A percentile compares a stretch with the other conserved stretches of the same genome.
Conservation (phyloP, 83 land plant species). For the Picea engelmannii region DNA sequence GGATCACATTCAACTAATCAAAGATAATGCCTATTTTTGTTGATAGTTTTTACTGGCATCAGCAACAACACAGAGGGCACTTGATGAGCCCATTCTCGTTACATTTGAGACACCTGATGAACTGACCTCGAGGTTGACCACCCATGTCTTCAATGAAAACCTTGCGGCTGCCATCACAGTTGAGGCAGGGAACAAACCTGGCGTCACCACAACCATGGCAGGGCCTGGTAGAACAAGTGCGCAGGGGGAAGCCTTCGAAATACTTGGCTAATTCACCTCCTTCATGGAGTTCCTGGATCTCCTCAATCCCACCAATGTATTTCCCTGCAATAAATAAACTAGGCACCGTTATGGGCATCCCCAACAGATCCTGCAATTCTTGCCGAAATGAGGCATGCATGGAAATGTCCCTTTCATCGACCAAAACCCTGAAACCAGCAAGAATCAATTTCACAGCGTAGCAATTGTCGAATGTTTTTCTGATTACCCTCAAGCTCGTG, state of each 20-base stretch:
- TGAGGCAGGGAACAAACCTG: constrained; percentile 61
- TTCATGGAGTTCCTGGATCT: constrained; percentile 45
- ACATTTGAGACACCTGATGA: constrained; percentile 20
- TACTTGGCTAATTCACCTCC: constrained; percentile 47
- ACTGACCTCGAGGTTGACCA: background rate
- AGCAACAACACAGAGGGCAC: constrained; percentile 29
- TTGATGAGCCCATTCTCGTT: constrained; percentile 64
- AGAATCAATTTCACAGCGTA: constrained; percentile 42
- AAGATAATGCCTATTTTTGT: no score
- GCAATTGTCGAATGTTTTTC: constrained; percentile 72
- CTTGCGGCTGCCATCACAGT: constrained; percentile 59
- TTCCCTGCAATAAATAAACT: constrained; percentile 42
- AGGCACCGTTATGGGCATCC: constrained; percentile 29
- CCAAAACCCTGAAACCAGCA: constrained; percentile 29
- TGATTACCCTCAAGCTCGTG: constrained; percentile 62
- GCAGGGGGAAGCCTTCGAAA: constrained; percentile 36
- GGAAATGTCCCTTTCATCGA: constrained; percentile 69
- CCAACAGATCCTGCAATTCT: constrained; percentile 50
- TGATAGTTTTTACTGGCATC: no score
- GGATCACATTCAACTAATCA: no score
- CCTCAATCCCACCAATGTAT: constrained; percentile 64
- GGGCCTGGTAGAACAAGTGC: constrained; percentile 1
- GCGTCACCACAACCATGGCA: constrained; percentile 69
- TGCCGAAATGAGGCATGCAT: constrained; percentile 61
- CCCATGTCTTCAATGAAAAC: no score